Evolutionary conservation across 257 asterid species (phyloP), one percentile per base, ranked within the genome.

Genomic region (Petrea volubilis): DNA sequence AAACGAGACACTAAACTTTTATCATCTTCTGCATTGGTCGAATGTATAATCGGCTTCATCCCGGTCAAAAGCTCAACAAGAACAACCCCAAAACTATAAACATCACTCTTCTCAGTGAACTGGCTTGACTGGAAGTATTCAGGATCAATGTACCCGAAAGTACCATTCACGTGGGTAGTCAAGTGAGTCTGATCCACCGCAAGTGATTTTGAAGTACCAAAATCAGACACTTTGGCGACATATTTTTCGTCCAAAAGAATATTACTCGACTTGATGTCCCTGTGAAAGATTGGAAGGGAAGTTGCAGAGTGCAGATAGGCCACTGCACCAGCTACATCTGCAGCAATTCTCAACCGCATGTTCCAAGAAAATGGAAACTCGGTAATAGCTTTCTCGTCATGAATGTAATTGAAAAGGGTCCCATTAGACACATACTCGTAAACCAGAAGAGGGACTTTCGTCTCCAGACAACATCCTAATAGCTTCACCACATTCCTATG

Each of bases 41-140:
- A 64, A 44, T 50, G 36, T 53, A 77, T 57, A 25, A 72, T 41
- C 0, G 78, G 71, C 41, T 52, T 67, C 53, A 49, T 24, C 18
- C 74, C 63, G 0, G 71, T 77, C 25, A 71, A 28, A 11, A 77
- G 78, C 64, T 77, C 72, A 27, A 77, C 75, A 38, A 77, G 66
- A 36, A 72, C 78, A 18, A 77, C 74, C 20, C 78, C 71, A 27
- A 71, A 71, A 25, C 74, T 71, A 51, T 77, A 71, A 57, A 77
- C 77, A 28, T 77, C 74, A 18, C 81, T 77, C 25, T 77, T 77
- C 12, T 64, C 77, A 3, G 74, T 77, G 47, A 64, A 58, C 33
- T 70, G n/a, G n/a, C n/a, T n/a, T n/a, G n/a, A n/a, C n/a, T n/a
- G n/a, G n/a, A n/a, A 76, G 51, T 76, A 76, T 23, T 70, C 72